Evolutionary conservation across 805 yeast species (phyloP), one percentile per base, ranked within the genome.

Genomic region (Starmerella gropengiesseri): DNA sequence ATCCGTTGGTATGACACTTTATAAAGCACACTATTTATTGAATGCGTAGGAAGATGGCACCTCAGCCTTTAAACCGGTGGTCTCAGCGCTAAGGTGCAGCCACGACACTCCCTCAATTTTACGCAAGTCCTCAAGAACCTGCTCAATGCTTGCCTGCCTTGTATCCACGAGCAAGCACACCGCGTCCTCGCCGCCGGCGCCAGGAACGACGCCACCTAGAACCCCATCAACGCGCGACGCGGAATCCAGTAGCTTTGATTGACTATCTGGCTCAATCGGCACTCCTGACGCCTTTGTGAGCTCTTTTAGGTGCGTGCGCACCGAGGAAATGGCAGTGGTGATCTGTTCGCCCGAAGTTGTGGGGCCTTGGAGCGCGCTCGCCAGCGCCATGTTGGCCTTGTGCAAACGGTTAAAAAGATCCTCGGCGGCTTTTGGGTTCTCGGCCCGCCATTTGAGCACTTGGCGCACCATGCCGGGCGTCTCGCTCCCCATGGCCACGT

Each of bases 111-210:
- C 55, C 18, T 44, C 29, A 28, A 65, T 63, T 7, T 40, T 20
- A 44, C 49, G 48, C 32, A 51, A 41, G 6, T 41, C 45, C 11
- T n/a, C 21, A 14, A 50, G 31, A 9, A 37, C 16, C 5, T n/a
- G 9, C 52, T 46, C 2, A 6, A 29, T 3, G 2, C 54, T 60
- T 3, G 72, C 58, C 2, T 72, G 59, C 1, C 60, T 55, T 21
- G 71, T 74, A 2, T 72, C 67, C 2, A 80, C 78, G 21, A 91
- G 60, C 21, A 89, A 55, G 43, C 93, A 74, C 16, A 91, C 74
- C 1, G 98, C 98, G 65, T 91, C 98, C 57, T 77, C 81, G 0
- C 98, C 98, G 21, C 98, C 98, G 0, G 98, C 98, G 2, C 98
- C 98, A 0, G 98, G 98, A 3, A 91, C 94, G 26, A 91, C 87